These are phyloP conservation scores for Colletotrichum sp. DNA, from an alignment of 2,329 filamentous ascomycete species.

Conservation along the genomic window DNA sequence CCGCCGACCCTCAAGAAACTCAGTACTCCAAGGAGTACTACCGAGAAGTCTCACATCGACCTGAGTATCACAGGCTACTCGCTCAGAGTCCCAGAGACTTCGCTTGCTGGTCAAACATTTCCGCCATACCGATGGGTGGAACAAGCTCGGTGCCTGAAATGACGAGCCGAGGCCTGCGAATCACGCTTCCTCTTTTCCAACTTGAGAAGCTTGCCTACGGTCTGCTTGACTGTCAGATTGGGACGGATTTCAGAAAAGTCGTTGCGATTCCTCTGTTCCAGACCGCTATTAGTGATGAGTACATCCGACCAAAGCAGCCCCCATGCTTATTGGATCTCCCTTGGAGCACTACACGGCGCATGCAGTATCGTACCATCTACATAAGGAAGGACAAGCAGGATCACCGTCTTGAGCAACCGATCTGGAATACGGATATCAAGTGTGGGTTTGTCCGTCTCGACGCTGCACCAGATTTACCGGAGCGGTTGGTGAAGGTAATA, in stretches of 20 bases:
- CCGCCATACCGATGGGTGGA: background rate
- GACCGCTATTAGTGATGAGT: background rate
- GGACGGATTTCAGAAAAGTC: background rate
- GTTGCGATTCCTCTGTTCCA: background rate
- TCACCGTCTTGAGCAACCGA: background rate
- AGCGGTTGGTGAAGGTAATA: background rate
- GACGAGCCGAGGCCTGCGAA: background rate
- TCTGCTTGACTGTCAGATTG: background rate
- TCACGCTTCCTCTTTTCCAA: background rate
- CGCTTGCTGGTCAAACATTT: background rate
- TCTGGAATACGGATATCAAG: background rate
- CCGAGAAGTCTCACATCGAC: background rate
- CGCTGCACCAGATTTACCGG: background rate
- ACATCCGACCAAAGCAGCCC: background rate
- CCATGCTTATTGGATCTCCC: background rate
- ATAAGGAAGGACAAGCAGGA: background rate
- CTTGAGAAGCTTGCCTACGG: background rate
- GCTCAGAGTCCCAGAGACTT: background rate
- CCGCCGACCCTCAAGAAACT: background rate
- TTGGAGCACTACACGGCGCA: background rate
- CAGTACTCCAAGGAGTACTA: background rate
- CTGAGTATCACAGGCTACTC: background rate
- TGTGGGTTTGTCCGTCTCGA: background rate
- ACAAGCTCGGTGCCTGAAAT: background rate
- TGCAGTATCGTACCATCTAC: background rate